Conservation (phyloP, 805 yeast genomes). For the Lachancea waltii region DNA sequence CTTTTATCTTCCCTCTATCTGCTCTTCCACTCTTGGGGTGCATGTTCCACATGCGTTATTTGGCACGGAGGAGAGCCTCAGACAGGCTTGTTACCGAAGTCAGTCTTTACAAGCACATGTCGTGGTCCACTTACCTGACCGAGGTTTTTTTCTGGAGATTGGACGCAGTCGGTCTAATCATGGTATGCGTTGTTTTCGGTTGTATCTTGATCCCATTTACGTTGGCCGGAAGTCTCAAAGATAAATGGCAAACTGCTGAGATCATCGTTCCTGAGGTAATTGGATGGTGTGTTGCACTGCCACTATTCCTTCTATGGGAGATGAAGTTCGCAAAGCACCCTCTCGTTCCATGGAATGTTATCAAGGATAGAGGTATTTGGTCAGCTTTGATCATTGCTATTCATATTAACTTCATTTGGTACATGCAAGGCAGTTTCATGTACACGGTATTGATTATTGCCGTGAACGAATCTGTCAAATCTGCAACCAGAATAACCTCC, state of each 20-base stretch:
- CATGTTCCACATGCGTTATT: slow-evolving; percentile 41
- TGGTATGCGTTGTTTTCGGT: slow-evolving; percentile 50
- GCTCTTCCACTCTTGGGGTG: slow-evolving; percentile 44
- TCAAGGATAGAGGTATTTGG: slow-evolving; percentile 60
- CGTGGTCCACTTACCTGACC: slow-evolving; percentile 23
- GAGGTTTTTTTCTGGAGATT: slow-evolving; percentile 48
- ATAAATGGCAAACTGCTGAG: slow-evolving; percentile 49
- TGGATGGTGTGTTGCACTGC: slow-evolving; percentile 45
- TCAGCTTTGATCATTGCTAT: slow-evolving; percentile 54
- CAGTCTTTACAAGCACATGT: slow-evolving; percentile 4
- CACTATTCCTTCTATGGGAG: slow-evolving; percentile 55
- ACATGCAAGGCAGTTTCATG: slow-evolving; percentile 60
- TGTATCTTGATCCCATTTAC: slow-evolving; percentile 62
- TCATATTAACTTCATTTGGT: slow-evolving; percentile 51
- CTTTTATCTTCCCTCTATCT: slow-evolving; percentile 47
- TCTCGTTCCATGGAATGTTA: slow-evolving; percentile 45
- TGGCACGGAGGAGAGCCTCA: slow-evolving; percentile 40
- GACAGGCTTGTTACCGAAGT: slow-evolving; percentile 24
- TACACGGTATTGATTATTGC: slow-evolving; percentile 57
- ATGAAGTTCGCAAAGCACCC: slow-evolving; percentile 47
- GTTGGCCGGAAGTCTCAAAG: slow-evolving; percentile 51
- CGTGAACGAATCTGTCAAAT: slow-evolving; percentile 45
- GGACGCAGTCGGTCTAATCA: slow-evolving; percentile 55
- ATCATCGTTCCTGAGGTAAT: slow-evolving; percentile 60
- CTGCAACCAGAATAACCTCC: slow-evolving; percentile 61